A percentile compares a stretch with the other conserved stretches of the same genome.
Conservation (phyloP, 805 yeast genomes). For the Hanseniaspora clermontiae region DNA sequence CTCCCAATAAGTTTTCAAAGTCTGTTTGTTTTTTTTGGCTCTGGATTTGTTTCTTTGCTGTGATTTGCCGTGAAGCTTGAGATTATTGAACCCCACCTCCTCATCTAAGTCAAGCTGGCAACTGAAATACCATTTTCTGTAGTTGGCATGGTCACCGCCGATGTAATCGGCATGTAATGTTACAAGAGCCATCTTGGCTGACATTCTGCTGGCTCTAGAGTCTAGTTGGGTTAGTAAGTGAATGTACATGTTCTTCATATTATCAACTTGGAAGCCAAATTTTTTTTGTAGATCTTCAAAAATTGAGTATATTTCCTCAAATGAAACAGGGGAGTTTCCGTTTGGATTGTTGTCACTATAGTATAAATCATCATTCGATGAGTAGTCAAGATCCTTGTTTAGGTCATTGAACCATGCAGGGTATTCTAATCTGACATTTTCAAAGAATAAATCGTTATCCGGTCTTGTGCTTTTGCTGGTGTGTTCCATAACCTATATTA, state of each 20-base stretch:
- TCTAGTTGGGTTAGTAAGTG: slow-evolving; percentile 71
- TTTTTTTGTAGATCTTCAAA: slow-evolving; percentile 45
- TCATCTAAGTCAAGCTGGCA: slow-evolving; percentile 70
- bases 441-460: not conserved
- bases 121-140: slow-evolving; percentile 83
- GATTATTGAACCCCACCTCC: slow-evolving; percentile 44
- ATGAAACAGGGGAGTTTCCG: slow-evolving; percentile 58
- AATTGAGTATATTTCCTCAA: slow-evolving; percentile 47
- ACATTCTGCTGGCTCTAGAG: slow-evolving; percentile 71
- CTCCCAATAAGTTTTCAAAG: slow-evolving; percentile 27
- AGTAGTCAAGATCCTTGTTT: not conserved
- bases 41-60: slow-evolving; percentile 30
- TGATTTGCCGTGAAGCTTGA: slow-evolving; percentile 40
- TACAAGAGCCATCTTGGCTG: slow-evolving; percentile 55
- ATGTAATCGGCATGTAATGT: slow-evolving; percentile 82
- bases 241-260: slow-evolving; percentile 66
- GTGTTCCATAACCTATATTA: too few relatives aligned
- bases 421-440: slow-evolving; percentile 17
- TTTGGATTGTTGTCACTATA: slow-evolving; percentile 1
- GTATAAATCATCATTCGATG: not conserved
- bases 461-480: not conserved
- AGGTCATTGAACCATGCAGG: slow-evolving; percentile 29
- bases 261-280: slow-evolving; percentile 79
- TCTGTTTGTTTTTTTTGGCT: slow-evolving; percentile 32
- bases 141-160: slow-evolving; percentile 81